phyloP scores from a whole-genome alignment of 208 protist genomes.

The Tritrichomonas musculus region DNA sequence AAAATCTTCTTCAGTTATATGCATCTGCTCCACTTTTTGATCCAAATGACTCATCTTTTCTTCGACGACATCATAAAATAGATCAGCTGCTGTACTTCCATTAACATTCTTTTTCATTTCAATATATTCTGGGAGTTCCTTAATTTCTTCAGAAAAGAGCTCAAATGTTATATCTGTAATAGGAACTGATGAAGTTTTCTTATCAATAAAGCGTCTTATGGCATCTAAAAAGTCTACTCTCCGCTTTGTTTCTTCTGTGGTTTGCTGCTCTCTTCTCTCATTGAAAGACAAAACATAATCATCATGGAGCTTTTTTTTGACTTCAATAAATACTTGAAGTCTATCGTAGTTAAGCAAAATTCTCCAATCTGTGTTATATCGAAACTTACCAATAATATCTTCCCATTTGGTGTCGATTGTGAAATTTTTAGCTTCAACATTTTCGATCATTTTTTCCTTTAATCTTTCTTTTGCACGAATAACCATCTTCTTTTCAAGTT shows the following conservation, averaged over 20 bases:
- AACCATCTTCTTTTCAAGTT: not conserved
- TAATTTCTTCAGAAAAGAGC: not conserved
- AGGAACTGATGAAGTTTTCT: not conserved
- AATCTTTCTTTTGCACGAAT: not conserved
- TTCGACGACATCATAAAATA: not conserved
- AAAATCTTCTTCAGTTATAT: not conserved
- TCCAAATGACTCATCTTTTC: not conserved
- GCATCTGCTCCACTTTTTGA: not conserved
- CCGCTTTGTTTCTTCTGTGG: not conserved
- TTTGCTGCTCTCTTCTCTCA: not conserved
- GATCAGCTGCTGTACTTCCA: conserved; percentile 11
- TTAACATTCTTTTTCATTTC: not conserved
- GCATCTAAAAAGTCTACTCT: not conserved
- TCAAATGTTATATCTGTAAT: not conserved
- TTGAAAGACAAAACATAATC: not conserved
- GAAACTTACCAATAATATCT: not conserved
- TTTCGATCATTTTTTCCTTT: not conserved
- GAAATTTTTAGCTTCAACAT: not conserved
- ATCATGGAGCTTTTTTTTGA: not conserved
- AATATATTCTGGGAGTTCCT: not conserved
- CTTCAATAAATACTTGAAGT: not conserved
- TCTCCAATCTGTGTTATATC: not conserved
- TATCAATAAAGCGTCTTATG: not conserved
- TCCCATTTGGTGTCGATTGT: not conserved
- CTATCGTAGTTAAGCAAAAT: not conserved